Evolutionary conservation across 192 early-diverging fungal genomes (phyloP), one percentile per base, ranked within the genome.

Genomic region (Spizellomyces sp.): DNA sequence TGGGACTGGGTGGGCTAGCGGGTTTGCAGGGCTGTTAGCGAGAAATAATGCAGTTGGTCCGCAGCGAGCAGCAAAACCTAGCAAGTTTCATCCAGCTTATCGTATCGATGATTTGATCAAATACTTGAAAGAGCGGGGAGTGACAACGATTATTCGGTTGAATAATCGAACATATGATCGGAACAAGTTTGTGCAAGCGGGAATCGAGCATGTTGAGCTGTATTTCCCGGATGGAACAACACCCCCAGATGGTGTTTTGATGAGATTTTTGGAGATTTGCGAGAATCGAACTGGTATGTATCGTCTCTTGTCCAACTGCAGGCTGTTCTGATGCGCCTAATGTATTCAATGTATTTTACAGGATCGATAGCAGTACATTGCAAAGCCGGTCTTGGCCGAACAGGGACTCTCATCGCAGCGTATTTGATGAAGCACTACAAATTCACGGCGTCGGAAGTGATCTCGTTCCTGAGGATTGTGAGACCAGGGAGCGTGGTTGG

Each of bases 371-470:
- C 85, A 0, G 80, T 88, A 14, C 87, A 88, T 58, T 88, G 87
- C 75, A 88, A 88, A 70, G 87, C 87, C 9, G 87, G 87, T 3
- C 73, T 88, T 4, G 87, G 87, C 10, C 62, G 87, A 48, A 88
- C 87, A 7, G 87, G 87, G 19, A 80, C 81, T 3, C 70, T 88
- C 48, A 89, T 83, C 68, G 87, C 77, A 0, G 79, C 82, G 5
- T 89, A 86, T 55, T 67, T 92, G 50, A 92, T 92, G 88, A 85
- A 88, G 54, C 82, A 90, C 66, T 91, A 89, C 70, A 78, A 83
- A 48, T 83, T 92, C 73, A 85, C 89, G 0, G 87, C 90, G 0
- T 50, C 83, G 4, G 90, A 92, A 71, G 79, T 84, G 48, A 92
- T 91, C 69, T 80, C 80, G 5, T 88, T 81, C 48, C 66, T 92